Evolutionary conservation across 768 basidiomycete species (phyloP).

Genomic region (Tylopilus sp.): DNA sequence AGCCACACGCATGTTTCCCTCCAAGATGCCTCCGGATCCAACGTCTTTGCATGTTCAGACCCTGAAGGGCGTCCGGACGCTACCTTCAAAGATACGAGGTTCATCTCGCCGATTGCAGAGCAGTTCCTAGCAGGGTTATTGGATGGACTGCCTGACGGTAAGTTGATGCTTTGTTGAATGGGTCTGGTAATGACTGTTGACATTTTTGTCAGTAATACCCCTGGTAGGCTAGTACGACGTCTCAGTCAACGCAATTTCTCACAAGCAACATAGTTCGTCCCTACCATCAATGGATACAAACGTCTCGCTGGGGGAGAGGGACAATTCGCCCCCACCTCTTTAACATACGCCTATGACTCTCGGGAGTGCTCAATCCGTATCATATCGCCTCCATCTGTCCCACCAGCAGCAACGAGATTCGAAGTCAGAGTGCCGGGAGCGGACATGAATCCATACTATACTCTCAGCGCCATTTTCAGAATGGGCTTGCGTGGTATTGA

Average conservation of each 20-base stretch:
- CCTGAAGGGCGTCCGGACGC: constrained; percentile 66
- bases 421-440: constrained; percentile 96
- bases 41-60: constrained; percentile 74
- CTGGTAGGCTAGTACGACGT: constrained; percentile 47
- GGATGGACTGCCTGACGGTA: constrained; percentile 86
- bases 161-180: constrained; percentile 16
- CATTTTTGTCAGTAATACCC: constrained; percentile 65
- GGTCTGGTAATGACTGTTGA: constrained; percentile 1
- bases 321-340: constrained; percentile 91
- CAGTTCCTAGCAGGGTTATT: constrained; percentile 94
- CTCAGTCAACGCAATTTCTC: background rate
- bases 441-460: constrained; percentile 93
- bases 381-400: constrained; percentile 87
- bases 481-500: constrained; percentile 87
- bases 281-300: constrained; percentile 96
- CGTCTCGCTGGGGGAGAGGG: constrained; percentile 91
- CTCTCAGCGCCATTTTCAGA: constrained; percentile 82
- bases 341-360: constrained; percentile 95
- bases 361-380: constrained; percentile 90
- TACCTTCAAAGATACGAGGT: constrained; percentile 76
- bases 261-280: constrained; percentile 55
- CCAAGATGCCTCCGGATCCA: constrained; percentile 61
- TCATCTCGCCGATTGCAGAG: constrained; percentile 79
- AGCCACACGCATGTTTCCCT: constrained; percentile 94
- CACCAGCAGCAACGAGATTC: constrained; percentile 77